These are phyloP conservation scores for Murraya paniculata DNA, from an alignment of 345 rosid genomes.

Conservation along the genomic window DNA sequence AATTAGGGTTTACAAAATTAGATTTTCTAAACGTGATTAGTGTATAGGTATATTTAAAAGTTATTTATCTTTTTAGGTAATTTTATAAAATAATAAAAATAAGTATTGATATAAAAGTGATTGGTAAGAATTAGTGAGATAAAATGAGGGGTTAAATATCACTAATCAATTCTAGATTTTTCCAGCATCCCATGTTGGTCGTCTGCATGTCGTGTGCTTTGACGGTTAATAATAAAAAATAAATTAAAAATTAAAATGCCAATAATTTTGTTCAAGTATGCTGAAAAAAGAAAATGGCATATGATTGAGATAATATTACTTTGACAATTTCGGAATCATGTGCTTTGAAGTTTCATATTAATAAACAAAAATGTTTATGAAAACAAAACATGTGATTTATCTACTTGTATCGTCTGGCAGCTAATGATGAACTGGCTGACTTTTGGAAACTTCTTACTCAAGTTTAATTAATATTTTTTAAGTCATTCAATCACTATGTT, in stretches of 20 bases:
- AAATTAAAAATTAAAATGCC: too few relatives aligned
- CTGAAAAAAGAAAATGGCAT: neutral
- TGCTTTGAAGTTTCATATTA: neutral
- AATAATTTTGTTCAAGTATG: neutral
- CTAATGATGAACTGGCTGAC: neutral
- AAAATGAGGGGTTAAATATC: too few relatives aligned
- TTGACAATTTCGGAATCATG: neutral
- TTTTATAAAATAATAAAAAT: too few relatives aligned
- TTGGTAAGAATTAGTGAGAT: rapidly evolving
- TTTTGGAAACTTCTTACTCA: neutral
- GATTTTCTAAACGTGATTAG: too few relatives aligned
- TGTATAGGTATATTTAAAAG: too few relatives aligned
- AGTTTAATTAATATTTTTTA: neutral
- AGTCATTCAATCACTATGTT: too few relatives aligned
- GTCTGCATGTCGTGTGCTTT: neutral
- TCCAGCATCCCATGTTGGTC: neutral
- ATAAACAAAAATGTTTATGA: neutral
- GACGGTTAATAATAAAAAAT: neutral
- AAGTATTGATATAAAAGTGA: rapidly evolving
- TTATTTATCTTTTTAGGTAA: too few relatives aligned
- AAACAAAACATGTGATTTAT: neutral
- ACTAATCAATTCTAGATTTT: neutral
- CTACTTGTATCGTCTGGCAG: neutral
- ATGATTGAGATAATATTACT: neutral
- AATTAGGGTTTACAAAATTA: too few relatives aligned